These are phyloP conservation scores for Pleurotus sapidus DNA, from an alignment of 768 basidiomycete genomes.

Conservation along the genomic window DNA sequence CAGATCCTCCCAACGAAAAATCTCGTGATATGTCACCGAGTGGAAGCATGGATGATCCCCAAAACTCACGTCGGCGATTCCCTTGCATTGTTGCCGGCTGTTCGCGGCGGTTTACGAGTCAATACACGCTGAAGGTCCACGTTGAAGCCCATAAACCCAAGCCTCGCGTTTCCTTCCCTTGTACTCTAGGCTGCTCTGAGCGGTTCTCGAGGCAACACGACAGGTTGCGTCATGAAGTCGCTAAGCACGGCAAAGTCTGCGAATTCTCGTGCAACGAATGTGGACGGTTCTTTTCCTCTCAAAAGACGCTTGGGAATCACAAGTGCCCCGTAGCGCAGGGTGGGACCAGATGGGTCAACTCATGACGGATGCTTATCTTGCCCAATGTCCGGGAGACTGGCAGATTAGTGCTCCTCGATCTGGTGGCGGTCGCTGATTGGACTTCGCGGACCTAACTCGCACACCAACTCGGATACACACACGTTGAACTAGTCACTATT, in stretches of 20 bases:
- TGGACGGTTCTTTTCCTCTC: conserved; percentile 50
- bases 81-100: conserved; percentile 48
- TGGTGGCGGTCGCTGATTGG: neutral
- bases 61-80: conserved; percentile 36
- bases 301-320: conserved; percentile 52
- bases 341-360: conserved; percentile 45
- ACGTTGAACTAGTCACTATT: neutral
- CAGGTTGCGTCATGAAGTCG: conserved; percentile 54
- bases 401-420: neutral
- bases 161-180: conserved; percentile 43
- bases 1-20: conserved; percentile 4
- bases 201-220: conserved; percentile 57
- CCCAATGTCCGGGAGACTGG: neutral
- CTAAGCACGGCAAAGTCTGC: conserved; percentile 55
- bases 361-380: conserved; percentile 12
- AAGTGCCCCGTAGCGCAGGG: conserved; percentile 52
- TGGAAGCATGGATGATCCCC: conserved; percentile 27
- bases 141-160: conserved; percentile 55
- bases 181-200: conserved; percentile 53
- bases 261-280: conserved; percentile 51
- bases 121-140: conserved; percentile 54
- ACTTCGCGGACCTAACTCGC: neutral
- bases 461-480: neutral
- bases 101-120: conserved; percentile 46
- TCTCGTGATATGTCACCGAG: conserved; percentile 31